phyloP scores from a whole-genome alignment of 75 land plant genomes.

The Selaginella tamariscina region DNA sequence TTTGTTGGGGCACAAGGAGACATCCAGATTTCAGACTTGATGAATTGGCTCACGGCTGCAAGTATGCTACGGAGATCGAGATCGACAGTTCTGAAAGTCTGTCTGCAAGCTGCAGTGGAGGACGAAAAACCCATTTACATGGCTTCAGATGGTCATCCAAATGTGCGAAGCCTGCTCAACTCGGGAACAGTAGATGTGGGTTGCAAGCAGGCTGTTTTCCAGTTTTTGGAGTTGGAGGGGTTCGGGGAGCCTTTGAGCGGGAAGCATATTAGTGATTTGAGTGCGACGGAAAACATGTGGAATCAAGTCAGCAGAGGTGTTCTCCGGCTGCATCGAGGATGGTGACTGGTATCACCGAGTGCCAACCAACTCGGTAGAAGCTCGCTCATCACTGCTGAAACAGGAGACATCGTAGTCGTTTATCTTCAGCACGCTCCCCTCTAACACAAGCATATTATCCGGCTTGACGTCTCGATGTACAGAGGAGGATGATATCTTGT shows the following conservation, averaged over 20 bases:
- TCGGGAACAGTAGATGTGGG: neutral
- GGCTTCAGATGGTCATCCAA: neutral
- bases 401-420: too few species aligned
- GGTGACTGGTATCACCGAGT: too few species aligned
- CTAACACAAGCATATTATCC: neutral
- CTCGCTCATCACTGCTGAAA: too few species aligned
- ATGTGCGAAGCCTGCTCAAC: neutral
- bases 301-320: neutral
- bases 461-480: neutral
- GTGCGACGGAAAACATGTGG: neutral
- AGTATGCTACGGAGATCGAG: neutral
- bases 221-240: constrained; percentile 1
- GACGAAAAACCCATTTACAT: neutral
- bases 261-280: neutral
- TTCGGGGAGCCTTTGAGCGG: neutral
- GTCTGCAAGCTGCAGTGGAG: neutral
- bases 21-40: neutral
- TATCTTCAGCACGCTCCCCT: too few species aligned
- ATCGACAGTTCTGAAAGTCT: neutral
- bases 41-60: neutral
- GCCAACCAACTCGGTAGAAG: too few species aligned
- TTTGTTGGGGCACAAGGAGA: neutral
- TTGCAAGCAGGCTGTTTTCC: neutral
- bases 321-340: too few species aligned
- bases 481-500: too few species aligned